phyloP scores from a whole-genome alignment of 495 filamentous ascomycete species.

The Pyrenula massariospora region DNA sequence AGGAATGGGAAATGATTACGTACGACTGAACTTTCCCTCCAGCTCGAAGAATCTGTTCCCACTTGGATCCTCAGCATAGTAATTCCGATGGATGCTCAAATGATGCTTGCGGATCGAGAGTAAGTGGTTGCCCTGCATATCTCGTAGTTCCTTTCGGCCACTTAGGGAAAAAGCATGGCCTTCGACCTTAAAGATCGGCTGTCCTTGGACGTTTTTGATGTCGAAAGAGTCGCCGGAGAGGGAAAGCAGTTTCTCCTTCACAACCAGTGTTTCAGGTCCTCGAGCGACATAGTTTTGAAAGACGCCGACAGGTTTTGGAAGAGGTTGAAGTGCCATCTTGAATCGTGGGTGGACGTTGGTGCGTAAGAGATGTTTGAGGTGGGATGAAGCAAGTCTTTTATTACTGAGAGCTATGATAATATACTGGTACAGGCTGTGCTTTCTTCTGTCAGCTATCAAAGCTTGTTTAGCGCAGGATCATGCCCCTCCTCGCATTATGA shows the following conservation, averaged over 20 bases:
- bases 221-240: constrained; percentile 45
- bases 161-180: constrained; percentile 28
- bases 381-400: too few relatives aligned
- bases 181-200: constrained; percentile 37
- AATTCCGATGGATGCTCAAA: constrained; percentile 36
- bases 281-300: constrained; percentile 35
- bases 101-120: constrained; percentile 42
- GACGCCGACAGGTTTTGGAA: constrained; percentile 20
- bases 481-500: too few relatives aligned
- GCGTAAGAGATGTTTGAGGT: too few relatives aligned
- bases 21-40: constrained; percentile 34
- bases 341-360: too few relatives aligned
- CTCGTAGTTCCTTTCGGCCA: constrained; percentile 34
- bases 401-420: too few relatives aligned
- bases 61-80: constrained; percentile 23
- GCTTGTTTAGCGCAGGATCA: too few relatives aligned
- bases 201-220: constrained; percentile 30
- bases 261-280: constrained; percentile 31
- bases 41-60: constrained; percentile 36
- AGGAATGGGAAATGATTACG: constrained; percentile 10
- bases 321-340: too few relatives aligned
- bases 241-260: constrained; percentile 41
- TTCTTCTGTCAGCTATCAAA: too few relatives aligned
- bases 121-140: constrained; percentile 30
- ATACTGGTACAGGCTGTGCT: too few relatives aligned